These are phyloP conservation scores for Picocystis sp. DNA, from an alignment of 163 green algal genomes.

Conservation along the genomic window DNA sequence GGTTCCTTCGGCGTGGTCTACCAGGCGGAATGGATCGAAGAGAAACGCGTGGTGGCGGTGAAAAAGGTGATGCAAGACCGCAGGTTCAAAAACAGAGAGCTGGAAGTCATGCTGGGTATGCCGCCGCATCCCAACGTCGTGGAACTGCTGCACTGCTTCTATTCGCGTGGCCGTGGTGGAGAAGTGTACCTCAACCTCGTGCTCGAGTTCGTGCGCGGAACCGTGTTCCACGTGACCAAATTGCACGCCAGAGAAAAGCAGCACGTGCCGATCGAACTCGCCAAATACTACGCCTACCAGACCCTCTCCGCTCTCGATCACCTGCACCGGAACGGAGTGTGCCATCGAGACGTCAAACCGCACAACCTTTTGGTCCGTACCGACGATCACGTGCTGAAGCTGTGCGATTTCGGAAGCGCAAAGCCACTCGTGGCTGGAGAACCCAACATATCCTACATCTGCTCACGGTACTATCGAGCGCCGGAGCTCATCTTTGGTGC, in stretches of 20 bases:
- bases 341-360: slow-evolving; percentile 98
- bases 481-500: slow-evolving; percentile 97
- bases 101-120: slow-evolving; percentile 92
- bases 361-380: slow-evolving; percentile 87
- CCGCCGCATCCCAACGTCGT: slow-evolving; percentile 93
- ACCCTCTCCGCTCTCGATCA: slow-evolving; percentile 77
- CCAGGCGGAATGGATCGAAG: slow-evolving; percentile 88
- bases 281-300: slow-evolving; percentile 98
- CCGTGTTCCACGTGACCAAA: slow-evolving; percentile 92
- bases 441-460: slow-evolving; percentile 99
- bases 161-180: slow-evolving; percentile 16
- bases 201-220: slow-evolving; percentile 95
- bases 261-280: slow-evolving; percentile 79
- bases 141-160: slow-evolving; percentile 93
- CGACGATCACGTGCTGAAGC: slow-evolving; percentile 79
- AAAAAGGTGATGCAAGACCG: slow-evolving; percentile 99
- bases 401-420: slow-evolving; percentile 96
- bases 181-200: slow-evolving; percentile 96
- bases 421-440: slow-evolving; percentile 77
- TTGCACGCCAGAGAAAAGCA: slow-evolving; percentile 82
- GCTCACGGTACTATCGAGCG: slow-evolving; percentile 72
- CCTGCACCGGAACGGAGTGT: slow-evolving; percentile 85
- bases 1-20: slow-evolving; percentile 97
- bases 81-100: slow-evolving; percentile 97
- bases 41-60: slow-evolving; percentile 71